A percentile compares a stretch with the other conserved stretches of the same genome.
Conservation (phyloP, 441 rosid genomes). For the Macaranga tanarius region DNA sequence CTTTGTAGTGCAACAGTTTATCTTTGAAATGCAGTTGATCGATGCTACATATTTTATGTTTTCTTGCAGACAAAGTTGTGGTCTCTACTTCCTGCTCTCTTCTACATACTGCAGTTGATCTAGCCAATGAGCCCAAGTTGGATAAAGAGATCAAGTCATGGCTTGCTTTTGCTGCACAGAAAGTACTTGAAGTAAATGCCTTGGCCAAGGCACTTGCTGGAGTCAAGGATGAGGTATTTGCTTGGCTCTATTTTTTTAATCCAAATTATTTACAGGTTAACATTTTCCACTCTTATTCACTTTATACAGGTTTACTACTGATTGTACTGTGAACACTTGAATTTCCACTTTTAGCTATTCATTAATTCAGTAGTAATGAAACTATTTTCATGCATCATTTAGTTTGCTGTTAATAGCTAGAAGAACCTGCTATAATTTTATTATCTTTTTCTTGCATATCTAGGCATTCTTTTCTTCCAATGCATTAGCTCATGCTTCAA, state of each 20-base stretch:
- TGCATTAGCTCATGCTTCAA: conserved; percentile 82
- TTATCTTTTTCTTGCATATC: neutral
- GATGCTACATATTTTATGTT: conserved; percentile 3
- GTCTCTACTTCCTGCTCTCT: conserved; percentile 97
- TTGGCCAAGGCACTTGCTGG: conserved; percentile 87
- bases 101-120: conserved; percentile 95
- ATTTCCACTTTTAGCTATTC: neutral
- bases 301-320: no score
- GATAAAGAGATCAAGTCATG: conserved; percentile 89
- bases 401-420: neutral
- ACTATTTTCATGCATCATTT: neutral
- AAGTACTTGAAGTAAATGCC: conserved; percentile 87
- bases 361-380: neutral
- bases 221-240: conserved; percentile 66
- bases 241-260: neutral
- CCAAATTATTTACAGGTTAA: no score
- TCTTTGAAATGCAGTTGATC: neutral
- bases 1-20: neutral
- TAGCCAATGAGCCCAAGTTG: conserved; percentile 78
- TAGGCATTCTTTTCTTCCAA: conserved; percentile 76
- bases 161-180: conserved; percentile 98
- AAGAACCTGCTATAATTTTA: neutral
- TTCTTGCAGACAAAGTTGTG: conserved; percentile 71
- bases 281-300: no score
- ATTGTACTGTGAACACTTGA: neutral